These are phyloP conservation scores for Fusarium vanettenii DNA, from an alignment of 2,329 filamentous ascomycete genomes.

Conservation along the genomic window DNA sequence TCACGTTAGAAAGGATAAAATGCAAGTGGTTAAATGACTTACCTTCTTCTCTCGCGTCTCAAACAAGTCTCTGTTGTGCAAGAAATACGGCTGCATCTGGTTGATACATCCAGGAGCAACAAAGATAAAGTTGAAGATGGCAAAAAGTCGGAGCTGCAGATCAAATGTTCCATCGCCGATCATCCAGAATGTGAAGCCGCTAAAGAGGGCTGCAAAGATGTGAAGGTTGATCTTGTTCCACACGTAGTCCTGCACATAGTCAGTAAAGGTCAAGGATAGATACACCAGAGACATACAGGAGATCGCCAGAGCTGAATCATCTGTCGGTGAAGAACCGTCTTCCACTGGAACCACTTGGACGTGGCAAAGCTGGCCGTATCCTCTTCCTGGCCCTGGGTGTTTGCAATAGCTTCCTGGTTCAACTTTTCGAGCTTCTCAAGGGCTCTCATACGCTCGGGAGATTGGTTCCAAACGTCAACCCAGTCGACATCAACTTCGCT, in stretches of 20 bases:
- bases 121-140: slow-evolving; percentile 65
- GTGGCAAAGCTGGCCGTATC: slow-evolving; percentile 56
- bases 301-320: slow-evolving; percentile 42
- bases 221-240: slow-evolving; percentile 52
- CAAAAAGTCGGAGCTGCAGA: slow-evolving; percentile 56
- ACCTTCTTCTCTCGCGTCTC: slow-evolving; percentile 60
- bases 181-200: slow-evolving; percentile 62
- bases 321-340: slow-evolving; percentile 45
- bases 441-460: slow-evolving; percentile 61
- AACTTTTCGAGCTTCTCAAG: slow-evolving; percentile 66
- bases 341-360: slow-evolving; percentile 53
- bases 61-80: slow-evolving; percentile 60
- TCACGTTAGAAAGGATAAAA: background rate
- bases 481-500: slow-evolving; percentile 53
- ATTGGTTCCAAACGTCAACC: slow-evolving; percentile 71
- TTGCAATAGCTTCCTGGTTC: slow-evolving; percentile 59
- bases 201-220: slow-evolving; percentile 58
- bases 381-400: background rate
- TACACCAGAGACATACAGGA: slow-evolving; percentile 14
- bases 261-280: background rate
- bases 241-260: slow-evolving; percentile 34
- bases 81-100: slow-evolving; percentile 59
- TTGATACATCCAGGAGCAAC: slow-evolving; percentile 55
- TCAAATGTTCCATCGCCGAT: slow-evolving; percentile 55
- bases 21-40: background rate